Conservation (phyloP, 2,329 filamentous ascomycete genomes). For the Macroventuria anomochaeta region DNA sequence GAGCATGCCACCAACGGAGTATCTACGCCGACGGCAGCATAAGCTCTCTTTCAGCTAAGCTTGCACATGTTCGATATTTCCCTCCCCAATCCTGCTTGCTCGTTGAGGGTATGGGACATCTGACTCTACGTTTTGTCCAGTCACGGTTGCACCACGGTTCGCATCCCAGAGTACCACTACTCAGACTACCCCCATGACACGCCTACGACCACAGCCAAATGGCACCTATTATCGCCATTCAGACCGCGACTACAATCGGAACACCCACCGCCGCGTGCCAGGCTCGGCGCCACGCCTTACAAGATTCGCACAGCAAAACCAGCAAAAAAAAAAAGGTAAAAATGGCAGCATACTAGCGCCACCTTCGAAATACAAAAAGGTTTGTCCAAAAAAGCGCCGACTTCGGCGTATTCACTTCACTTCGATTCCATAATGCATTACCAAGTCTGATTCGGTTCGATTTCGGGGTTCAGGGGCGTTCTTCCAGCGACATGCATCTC, state of each 20-base stretch:
- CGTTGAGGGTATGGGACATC: conserved; percentile 25
- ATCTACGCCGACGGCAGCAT: conserved; percentile 38
- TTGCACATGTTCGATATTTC: conserved; percentile 38
- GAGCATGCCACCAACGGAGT: conserved; percentile 39
- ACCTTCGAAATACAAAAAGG: conserved; percentile 17
- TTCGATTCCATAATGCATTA: conserved; percentile 13
- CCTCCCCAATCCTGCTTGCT: conserved; percentile 16
- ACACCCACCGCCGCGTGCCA: conserved; percentile 23
- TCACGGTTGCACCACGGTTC: conserved; percentile 28
- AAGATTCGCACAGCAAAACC: conserved; percentile 24
- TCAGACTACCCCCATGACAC: conserved; percentile 19
- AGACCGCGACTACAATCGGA: neutral
- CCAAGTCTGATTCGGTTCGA: conserved; percentile 2
- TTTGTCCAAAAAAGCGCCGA: conserved; percentile 15
- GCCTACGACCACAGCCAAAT: neutral
- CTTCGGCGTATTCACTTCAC: conserved; percentile 3
- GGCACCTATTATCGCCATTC: neutral
- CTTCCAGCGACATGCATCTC: conserved; percentile 14
- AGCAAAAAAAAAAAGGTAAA: conserved; percentile 40
- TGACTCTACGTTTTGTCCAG: conserved; percentile 37
- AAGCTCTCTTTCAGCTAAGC: conserved; percentile 38
- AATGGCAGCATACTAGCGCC: conserved; percentile 8
- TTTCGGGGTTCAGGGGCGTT: conserved; percentile 10
- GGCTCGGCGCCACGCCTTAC: conserved; percentile 20
- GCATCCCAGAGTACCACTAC: conserved; percentile 19